Base-by-base conservation (phyloP, 1,284 basidiomycete genomes). In the Papiliotrema terrestris region DNA sequence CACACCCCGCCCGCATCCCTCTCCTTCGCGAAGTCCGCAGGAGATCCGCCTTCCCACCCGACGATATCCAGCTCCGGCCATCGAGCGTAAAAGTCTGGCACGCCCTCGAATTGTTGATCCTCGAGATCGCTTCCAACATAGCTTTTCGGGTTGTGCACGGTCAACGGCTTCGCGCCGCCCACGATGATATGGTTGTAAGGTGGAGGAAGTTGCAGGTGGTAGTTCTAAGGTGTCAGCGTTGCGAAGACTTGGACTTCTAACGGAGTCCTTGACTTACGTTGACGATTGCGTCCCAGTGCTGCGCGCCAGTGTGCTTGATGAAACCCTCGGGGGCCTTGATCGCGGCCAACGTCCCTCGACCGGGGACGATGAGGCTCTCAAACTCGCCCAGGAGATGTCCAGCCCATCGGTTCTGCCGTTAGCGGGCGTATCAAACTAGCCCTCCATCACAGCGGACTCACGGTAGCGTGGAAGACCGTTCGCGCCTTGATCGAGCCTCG, bases 151-250 rank as follows among this genome's bases (percentile, higher is more conserved):
- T 63, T 46, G 23, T 59, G 52, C 3, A 63, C 58, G 14, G 55
- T 52, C 4, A 62, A 17, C 19, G 52, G 52, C 43, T 66, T 66
- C 45, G 62, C 65, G 9, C 65, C 65, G 41, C 65, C 65, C 17
- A 66, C 38, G 54, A 66, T 58, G 51, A 66, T 62, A 14, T 55
- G 54, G 50, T 64, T 64, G 53, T 61, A 51, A 13, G 62, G 62
- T 6, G 61, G 52, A 25, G 62, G 62, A 2, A 66, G 54, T 50
- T 64, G 59, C 22, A 59, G 44, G 38, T 57, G 55, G 52, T 66
- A 66, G 55, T 66, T 62, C 65, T 66, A 36, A 6, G 35, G 44
- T 13, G 46, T 22, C 47, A n/a, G 32, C 20, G 23, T 17, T 6
- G 3, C 23, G 19, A n/a, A n/a, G n/a, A n/a, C n/a, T n/a, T n/a